Base-by-base conservation (phyloP, 768 basidiomycete genomes). In the Serendipita sp. region DNA sequence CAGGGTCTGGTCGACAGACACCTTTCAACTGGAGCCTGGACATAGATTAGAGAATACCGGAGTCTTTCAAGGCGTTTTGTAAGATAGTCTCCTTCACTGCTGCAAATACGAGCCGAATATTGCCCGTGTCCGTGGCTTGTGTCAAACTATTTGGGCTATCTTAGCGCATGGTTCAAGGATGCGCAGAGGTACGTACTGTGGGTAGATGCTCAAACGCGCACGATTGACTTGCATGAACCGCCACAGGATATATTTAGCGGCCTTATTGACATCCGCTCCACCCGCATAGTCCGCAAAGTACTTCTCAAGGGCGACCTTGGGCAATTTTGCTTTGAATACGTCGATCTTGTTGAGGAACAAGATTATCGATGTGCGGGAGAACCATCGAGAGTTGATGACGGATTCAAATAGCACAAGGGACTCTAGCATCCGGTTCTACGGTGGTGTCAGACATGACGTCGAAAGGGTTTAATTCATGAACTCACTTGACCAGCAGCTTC, bases 241-340 rank as follows among this genome's bases (percentile, higher is more conserved):
- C 93, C 91, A 96, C 43, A 97, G 76, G 63, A 97, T 92, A 67
- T 91, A 95, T 69, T 93, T 92, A 0, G 92, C 91, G 1, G 91
- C 91, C 73, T 94, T 94, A 76, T 91, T 93, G 73, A 94, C 88
- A 69, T 94, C 89, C 2, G 84, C 73, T 3, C 91, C 91, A 36
- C 90, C 90, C 0, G 88, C 87, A 72, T 94, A 94, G 70, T 93
- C 91, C 3, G 89, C 83, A 73, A 92, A 93, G 72, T 86, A 87
- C 46, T 77, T 76, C 66, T 87, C 86, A n/a, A 91, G 73, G 2
- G 87, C 86, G 1, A 74, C 72, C 74, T 84, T 84, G 1, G 83
- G 82, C 10, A 87, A 74, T 72, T 88, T 89, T 68, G 74, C 78
- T 75, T 86, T 86, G 77, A 89, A 87, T 2, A 88, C 81, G 65